These are phyloP conservation scores for Tillandsia fasciculata DNA, from an alignment of 176 grass and related monocot genomes.

Conservation along the genomic window DNA sequence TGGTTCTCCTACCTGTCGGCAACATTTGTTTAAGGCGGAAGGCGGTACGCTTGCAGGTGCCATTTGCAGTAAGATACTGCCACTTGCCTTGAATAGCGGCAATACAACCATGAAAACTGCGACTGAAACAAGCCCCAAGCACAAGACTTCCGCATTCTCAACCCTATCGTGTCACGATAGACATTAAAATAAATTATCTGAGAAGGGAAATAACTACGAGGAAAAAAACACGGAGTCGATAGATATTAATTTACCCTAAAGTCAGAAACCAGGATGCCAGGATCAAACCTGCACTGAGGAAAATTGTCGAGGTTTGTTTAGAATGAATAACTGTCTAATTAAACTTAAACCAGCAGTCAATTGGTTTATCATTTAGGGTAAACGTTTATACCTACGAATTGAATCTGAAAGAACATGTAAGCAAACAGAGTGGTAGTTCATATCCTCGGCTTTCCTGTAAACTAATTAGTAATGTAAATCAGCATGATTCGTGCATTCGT, in stretches of 20 bases:
- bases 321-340: background rate
- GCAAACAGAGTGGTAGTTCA: constrained; percentile 94
- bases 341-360: background rate
- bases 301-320: constrained; percentile 10
- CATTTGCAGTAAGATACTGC: constrained; percentile 76
- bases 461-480: constrained; percentile 25
- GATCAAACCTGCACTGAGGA: constrained; percentile 93
- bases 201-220: background rate
- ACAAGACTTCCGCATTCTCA: constrained; percentile 91
- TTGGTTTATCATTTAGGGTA: background rate
- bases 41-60: constrained; percentile 71
- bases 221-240: background rate
- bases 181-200: background rate
- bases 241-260: constrained; percentile 49
- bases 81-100: constrained; percentile 83
- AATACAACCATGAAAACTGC: constrained; percentile 87
- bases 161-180: constrained; percentile 33
- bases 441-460: constrained; percentile 94
- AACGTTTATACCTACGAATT: constrained; percentile 56
- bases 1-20: constrained; percentile 52
- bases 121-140: constrained; percentile 88
- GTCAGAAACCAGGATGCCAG: constrained; percentile 95
- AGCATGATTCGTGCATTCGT: background rate
- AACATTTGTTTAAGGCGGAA: constrained; percentile 74
- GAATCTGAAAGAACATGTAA: constrained; percentile 95